Evolutionary conservation across 208 protist species (phyloP), one percentile per base, ranked within the genome.

Genomic region (Crithidia acanthocephali): DNA sequence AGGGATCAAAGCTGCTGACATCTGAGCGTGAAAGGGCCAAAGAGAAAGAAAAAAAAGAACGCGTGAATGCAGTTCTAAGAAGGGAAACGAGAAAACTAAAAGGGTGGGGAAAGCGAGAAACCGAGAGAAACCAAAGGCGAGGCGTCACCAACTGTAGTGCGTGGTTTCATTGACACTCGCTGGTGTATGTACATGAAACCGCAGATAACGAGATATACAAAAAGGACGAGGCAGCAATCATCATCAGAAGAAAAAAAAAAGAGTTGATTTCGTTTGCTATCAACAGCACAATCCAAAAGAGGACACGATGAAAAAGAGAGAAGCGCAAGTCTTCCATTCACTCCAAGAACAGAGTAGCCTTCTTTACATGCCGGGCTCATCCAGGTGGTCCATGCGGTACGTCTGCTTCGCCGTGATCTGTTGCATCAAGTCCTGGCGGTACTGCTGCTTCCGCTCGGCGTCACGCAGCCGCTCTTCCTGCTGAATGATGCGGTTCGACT

Each of bases 361-460:
- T 15, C 37, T 42, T 42, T 75, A 76, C 27, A 76, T 67, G 23
- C 72, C 72, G 15, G 72, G 63, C 44, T 84, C 85, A 50, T 92
- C 91, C 6, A 93, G 67, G 69, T 93, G 86, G 15, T 61, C 79
- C 76, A 92, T 74, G 18, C 82, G 64, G 76, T 83, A 93, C 20
- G 83, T 60, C 60, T 94, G 79, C 75, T 92, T 91, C 52, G 76
- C 76, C 20, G 37, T 25, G 28, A 95, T 93, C 77, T 95, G 91
- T 28, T 84, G 67, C 84, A 95, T 88, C 33, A 95, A 73, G 15
- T 93, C 88, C 28, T 86, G 44, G 35, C 82, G 70, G 79, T 95
- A 93, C 63, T 93, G 72, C 28, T 65, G 76, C 52, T 82, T 76
- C 50, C 74, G 81, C 52, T 93, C 72, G 27, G 72, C 68, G 1